Evolutionary conservation across 139 green algal genomes (phyloP), one percentile per base, ranked within the genome.

Genomic region (Nannochloris sp.): DNA sequence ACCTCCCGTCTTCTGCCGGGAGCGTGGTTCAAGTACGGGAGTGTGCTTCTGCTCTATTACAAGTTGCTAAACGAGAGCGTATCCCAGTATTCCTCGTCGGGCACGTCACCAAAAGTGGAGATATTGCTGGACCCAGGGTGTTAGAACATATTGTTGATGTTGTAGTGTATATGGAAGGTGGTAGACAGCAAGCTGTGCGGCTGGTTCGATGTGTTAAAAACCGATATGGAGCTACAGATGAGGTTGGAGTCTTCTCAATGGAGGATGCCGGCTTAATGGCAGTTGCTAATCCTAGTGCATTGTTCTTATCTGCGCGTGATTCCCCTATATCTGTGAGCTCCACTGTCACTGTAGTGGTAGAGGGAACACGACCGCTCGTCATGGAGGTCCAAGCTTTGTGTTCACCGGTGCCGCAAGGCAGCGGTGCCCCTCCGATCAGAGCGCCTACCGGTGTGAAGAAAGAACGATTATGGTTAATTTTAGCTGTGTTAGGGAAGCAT

Each of bases 131-230:
- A 7, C 93, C 93, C 4, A 81, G 90, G 15, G 82, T 90, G 36
- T 69, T 99, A 68, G 90, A 96, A 68, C 93, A 99, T 80, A 90
- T 98, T 54, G 93, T 98, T 30, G 90, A 97, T 68, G 79, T 81
- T 0, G 92, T 98, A 54, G 66, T 99, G 61, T 95, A 92, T 61
- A 79, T 99, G 70, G 89, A 99, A 68, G 87, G 84, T 0, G 86
- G 87, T 25, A 55, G 73, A 14, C 69, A 76, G 8, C 64, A 82
- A 67, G 54, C 62, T 15, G 70, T 76, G 35, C 45, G 76, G n/a
- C 51, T 83, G 15, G 36, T 96, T 32, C 69, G 90, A 3, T 68
- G 65, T 48, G 70, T 83, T 25, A 97, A 97, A 75, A 97, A 97
- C 61, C 68, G 90, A 12, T 90, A 86, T 65, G 90, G 87, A 13